Base-by-base conservation (phyloP, 129 eudicot genomes). In the Dittrichia graveolens region DNA sequence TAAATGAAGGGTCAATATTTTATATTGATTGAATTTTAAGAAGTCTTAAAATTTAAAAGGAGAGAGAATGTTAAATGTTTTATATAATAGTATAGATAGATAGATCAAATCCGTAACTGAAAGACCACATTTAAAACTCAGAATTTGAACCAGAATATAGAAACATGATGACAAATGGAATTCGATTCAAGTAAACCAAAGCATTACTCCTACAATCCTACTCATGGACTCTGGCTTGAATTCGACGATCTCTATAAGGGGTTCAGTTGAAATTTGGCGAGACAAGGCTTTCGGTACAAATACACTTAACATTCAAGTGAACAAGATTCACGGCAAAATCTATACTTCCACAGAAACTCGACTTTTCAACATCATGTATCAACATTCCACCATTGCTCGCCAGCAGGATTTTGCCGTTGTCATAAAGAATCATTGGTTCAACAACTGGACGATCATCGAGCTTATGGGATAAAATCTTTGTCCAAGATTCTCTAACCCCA, bases 281-380 rank as follows among this genome's bases (percentile, higher is more conserved):
- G 16, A 75, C 19, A 56, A 75, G 80, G 74, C 80, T 75, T 66
- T 66, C 74, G 4, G 56, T 48, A 65, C 67, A 75, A 75, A 35
- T 45, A 45, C 74, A 61, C 35, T 49, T 67, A 19, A 75, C 60
- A 67, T 56, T 67, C 43, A 56, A 75, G 8, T 19, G 59, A 35
- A 57, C 56, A 54, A 66, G 3, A 12, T 44, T 55, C 67, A 55
- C 15, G 40, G 64, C 62, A 44, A 58, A 1, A 56, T 66, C 63
- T 35, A 58, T 4, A 66, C 49, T 75, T 66, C 37, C 16, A 44
- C 67, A 66, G 3, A 75, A 66, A 45, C 7, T 10, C 3, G 3
- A 24, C 6, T 44, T 73, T 55, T 75, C 11, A 75, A 75, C 44
- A 55, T 75, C 79, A 44, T 64, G 52, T 2, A 64, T 52, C 54